phyloP scores from a whole-genome alignment of 345 rosid genomes.

The Pistacia vera region DNA sequence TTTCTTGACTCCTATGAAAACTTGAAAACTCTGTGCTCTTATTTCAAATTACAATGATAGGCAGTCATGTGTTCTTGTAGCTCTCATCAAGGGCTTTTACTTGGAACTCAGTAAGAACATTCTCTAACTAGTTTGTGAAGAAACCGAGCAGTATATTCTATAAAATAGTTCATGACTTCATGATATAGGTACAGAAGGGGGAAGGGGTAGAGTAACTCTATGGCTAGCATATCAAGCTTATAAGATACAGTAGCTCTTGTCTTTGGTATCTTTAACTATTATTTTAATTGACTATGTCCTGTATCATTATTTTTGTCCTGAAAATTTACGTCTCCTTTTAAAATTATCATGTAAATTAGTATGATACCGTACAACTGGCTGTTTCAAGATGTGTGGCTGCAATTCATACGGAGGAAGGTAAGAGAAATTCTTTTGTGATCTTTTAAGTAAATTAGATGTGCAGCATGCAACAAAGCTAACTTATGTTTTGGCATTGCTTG shows the following conservation, averaged over 20 bases:
- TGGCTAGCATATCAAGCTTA: not conserved
- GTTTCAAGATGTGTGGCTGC: slow-evolving; percentile 72
- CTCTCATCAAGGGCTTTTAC: not conserved
- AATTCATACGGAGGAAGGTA: slow-evolving; percentile 95
- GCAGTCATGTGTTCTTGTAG: not conserved
- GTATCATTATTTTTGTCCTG: not conserved
- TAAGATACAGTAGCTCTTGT: not conserved
- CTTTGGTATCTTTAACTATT: not conserved
- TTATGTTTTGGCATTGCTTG: slow-evolving; percentile 13
- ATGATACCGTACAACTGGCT: slow-evolving; percentile 73
- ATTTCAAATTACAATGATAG: not conserved
- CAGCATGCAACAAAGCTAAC: slow-evolving; percentile 15
- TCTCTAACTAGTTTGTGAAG: not conserved
- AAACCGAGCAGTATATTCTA: not conserved
- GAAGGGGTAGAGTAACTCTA: not conserved
- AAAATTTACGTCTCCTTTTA: slow-evolving; percentile 20
- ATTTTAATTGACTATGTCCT: not conserved
- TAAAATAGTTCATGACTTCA: not conserved
- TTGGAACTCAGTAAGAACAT: not conserved
- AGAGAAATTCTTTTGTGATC: slow-evolving; percentile 6
- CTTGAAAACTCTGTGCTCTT: not conserved
- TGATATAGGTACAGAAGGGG: not conserved
- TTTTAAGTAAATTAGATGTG: slow-evolving; percentile 13
- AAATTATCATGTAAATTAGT: slow-evolving; percentile 39
- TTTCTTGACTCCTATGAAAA: not conserved